Base-by-base conservation (phyloP, 495 filamentous ascomycete genomes). In the Lepidopterella palustris region DNA sequence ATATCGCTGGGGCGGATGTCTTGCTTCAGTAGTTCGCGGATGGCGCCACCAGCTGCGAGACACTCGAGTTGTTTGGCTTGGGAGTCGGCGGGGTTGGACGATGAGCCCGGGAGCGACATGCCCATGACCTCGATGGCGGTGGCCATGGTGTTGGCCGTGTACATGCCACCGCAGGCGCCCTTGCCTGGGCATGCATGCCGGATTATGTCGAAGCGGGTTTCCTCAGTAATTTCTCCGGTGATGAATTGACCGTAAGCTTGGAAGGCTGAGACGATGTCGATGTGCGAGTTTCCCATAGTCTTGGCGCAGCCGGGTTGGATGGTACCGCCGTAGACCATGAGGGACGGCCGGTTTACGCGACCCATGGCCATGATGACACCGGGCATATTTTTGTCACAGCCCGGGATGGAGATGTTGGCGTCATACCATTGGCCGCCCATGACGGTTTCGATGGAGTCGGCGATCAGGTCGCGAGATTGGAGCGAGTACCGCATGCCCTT, bases 351-450 rank as follows among this genome's bases (percentile, higher is more conserved):
- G 77, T 98, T 97, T 67, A 96, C 84, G 50, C 93, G 81, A 27
- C 90, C 93, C 93, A 97, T 97, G 42, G 93, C 95, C 78, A 98
- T 98, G 60, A 97, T 75, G 32, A 97, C 93, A 75, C 93, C 93
- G 5, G 93, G 93, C 95, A 98, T 97, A 75, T 98, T 98, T 85
- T 98, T 98, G 80, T 98, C 95, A 74, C 93, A 98, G 40, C 93
- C 93, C n/a, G 93, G 93, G 66, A 98, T 88, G 20, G 89, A 95
- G 70, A 98, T 89, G 72, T 97, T 97, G 69, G 88, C 93, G 74
- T 98, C 93, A 72, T 98, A 98, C 95, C 93, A 98, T 79, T 98
- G 93, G 11, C 89, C 93, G 50, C 89, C 83, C 93, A 98, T 98
- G 40, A 97, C 93, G 5, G 95, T 97, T 80, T 98, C 95, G 66